Conservation (phyloP, 495 filamentous ascomycete genomes). For the Hamigera avellanea region DNA sequence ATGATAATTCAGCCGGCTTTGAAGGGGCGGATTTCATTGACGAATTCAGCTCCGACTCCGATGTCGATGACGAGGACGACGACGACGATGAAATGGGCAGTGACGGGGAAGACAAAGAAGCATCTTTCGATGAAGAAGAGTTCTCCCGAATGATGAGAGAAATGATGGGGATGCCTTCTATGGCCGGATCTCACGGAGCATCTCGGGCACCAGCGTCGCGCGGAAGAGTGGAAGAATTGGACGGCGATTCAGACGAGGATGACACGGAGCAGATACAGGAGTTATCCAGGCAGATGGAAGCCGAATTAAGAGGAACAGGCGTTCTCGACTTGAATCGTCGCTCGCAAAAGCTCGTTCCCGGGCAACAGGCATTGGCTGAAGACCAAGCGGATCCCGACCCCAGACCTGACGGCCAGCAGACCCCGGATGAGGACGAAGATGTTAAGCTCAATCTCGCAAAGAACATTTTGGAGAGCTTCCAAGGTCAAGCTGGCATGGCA, state of each 20-base stretch:
- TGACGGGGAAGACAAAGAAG: slow-evolving; percentile 62
- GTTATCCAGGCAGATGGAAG: slow-evolving; percentile 67
- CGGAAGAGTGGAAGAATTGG: slow-evolving; percentile 35
- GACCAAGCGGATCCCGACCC: slow-evolving; percentile 18
- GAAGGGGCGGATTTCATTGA: slow-evolving; percentile 68
- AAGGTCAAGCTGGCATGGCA: slow-evolving; percentile 70
- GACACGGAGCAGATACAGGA: slow-evolving; percentile 60
- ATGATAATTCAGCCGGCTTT: slow-evolving; percentile 68
- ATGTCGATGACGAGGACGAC: slow-evolving; percentile 50
- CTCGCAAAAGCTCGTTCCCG: background rate
- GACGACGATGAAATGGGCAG: slow-evolving; percentile 41
- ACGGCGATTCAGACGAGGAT: slow-evolving; percentile 36
- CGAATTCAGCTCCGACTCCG: slow-evolving; percentile 45
- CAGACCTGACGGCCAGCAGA: slow-evolving; percentile 17
- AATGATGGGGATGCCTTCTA: slow-evolving; percentile 75
- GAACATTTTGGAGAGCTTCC: slow-evolving; percentile 86
- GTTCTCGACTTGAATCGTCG: slow-evolving; percentile 53
- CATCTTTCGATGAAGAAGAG: slow-evolving; percentile 73
- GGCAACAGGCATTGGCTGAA: slow-evolving; percentile 12
- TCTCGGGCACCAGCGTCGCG: slow-evolving; percentile 13
- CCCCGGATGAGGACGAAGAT: slow-evolving; percentile 41
- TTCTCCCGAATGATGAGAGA: slow-evolving; percentile 84
- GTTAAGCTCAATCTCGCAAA: slow-evolving; percentile 81
- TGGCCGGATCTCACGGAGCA: slow-evolving; percentile 13
- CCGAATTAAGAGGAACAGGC: slow-evolving; percentile 66